Base-by-base conservation (phyloP, 1,284 basidiomycete genomes). In the Moniliophthora roreri region DNA sequence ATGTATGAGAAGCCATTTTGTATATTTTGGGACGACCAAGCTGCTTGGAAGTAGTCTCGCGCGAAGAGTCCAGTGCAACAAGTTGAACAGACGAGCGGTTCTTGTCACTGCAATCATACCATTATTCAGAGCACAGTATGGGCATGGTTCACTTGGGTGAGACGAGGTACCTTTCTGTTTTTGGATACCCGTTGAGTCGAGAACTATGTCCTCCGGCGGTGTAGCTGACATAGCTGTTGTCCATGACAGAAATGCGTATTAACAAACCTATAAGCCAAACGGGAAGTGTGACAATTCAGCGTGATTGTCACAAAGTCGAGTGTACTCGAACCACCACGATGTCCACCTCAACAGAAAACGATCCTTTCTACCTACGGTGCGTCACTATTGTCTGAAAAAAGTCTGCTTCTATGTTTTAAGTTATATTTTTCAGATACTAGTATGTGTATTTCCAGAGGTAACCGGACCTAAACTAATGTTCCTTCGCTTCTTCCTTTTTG, bases 281-380 rank as follows among this genome's bases (percentile, higher is more conserved):
- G 15, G 7, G 15, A 15, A 18, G 24, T 13, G 44, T n/a, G 13
- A 28, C 28, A 28, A 46, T 28, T 16, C 20, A 24, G 21, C 21
- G 9, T 41, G 40, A n/a, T 16, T 26, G 23, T 26, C 24, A 15
- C 24, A n/a, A 44, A 44, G 10, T 26, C 21, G 15, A 4, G 13
- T 46, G 8, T 10, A 46, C 44, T 28, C 44, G 11, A 32, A 56
- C 59, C 57, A 67, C 61, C 55, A 84, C n/a, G n/a, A n/a, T 82
- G 81, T 66, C 76, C 53, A 68, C 75, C 35, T 63, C 28, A 32
- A 32, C 75, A 62, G 80, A 83, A 56, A 82, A 79, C 63, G 87
- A 90, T 66, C 87, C 87, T 13, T 90, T 94, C 73, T 95, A 95
- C 74, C 79, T 94, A 59, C 82, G 92, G 91, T 91, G 70, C 21